Percentiles rank a stretch among this genome's conserved stretches.
Conservation (phyloP, 2,329 filamentous ascomycete species). For the Apiospora rasikravindrae region DNA sequence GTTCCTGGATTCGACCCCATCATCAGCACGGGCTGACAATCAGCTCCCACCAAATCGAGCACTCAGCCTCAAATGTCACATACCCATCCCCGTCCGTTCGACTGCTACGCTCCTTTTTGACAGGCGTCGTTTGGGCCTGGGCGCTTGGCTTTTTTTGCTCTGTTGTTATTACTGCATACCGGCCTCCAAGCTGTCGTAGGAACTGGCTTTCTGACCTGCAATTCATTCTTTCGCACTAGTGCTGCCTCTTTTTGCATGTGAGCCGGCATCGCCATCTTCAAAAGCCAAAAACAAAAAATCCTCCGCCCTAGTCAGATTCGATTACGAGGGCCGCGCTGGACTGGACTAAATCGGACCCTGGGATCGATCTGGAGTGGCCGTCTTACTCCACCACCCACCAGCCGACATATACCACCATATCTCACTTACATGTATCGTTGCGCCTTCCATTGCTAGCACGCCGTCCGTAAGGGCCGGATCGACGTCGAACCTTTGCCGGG, state of each 20-base stretch:
- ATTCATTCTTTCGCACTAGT: neutral
- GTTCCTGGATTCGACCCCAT: neutral
- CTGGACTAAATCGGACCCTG: neutral
- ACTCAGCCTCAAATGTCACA: slow-evolving; percentile 14
- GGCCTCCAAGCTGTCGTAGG: neutral
- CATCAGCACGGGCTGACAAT: neutral
- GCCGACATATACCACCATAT: neutral
- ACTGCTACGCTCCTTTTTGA: neutral
- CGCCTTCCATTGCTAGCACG: neutral
- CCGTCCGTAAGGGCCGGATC: neutral
- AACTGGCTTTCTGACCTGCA: slow-evolving; percentile 19
- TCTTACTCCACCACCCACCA: neutral
- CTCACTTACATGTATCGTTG: neutral
- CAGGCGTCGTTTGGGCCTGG: neutral
- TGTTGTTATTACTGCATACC: neutral
- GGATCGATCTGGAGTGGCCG: neutral
- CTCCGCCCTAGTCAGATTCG: no score
- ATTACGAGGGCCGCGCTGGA: neutral
- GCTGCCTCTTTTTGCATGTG: slow-evolving; percentile 11
- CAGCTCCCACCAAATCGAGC: neutral
- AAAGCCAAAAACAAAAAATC: neutral
- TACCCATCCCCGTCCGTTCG: neutral
- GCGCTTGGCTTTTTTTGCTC: neutral
- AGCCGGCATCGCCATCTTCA: slow-evolving; percentile 4
- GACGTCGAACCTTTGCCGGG: neutral